phyloP scores from a whole-genome alignment of 2,329 filamentous ascomycete genomes.

The Aspergillus flavus region DNA sequence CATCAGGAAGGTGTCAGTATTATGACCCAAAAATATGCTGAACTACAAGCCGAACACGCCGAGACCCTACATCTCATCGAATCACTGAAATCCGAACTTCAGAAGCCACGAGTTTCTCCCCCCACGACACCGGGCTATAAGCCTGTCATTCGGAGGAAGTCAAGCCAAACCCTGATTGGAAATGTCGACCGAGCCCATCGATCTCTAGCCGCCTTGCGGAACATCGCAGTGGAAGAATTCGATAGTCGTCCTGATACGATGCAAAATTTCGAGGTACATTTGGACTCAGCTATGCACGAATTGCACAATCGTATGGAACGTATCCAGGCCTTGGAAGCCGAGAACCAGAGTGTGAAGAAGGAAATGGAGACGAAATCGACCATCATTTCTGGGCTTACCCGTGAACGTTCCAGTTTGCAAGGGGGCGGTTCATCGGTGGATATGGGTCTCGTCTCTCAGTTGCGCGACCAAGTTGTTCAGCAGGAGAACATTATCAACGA shows the following conservation, averaged over 20 bases:
- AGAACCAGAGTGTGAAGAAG: slow-evolving; percentile 80
- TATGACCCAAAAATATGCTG: slow-evolving; percentile 76
- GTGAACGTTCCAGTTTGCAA: slow-evolving; percentile 89
- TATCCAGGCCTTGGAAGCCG: slow-evolving; percentile 85
- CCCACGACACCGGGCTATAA: slow-evolving; percentile 46
- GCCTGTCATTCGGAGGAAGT: slow-evolving; percentile 88
- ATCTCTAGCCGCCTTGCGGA: slow-evolving; percentile 85
- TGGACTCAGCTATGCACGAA: slow-evolving; percentile 91
- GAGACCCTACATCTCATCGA: slow-evolving; percentile 84
- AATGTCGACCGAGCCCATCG: slow-evolving; percentile 84
- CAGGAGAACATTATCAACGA: slow-evolving; percentile 78
- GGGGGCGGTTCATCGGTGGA: slow-evolving; percentile 74
- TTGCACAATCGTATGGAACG: slow-evolving; percentile 83
- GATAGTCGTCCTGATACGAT: slow-evolving; percentile 79
- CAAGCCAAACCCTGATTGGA: slow-evolving; percentile 82
- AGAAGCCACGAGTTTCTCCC: slow-evolving; percentile 71
- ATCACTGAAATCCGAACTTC: slow-evolving; percentile 83
- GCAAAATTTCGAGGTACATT: slow-evolving; percentile 89
- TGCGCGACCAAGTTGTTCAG: slow-evolving; percentile 85
- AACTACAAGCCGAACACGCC: slow-evolving; percentile 79
- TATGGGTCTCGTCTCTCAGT: slow-evolving; percentile 82
- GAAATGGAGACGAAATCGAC: slow-evolving; percentile 98
- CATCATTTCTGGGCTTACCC: slow-evolving; percentile 90
- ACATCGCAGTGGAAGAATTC: slow-evolving; percentile 84
- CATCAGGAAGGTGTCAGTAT: slow-evolving; percentile 75